Conservation (phyloP, 1,284 basidiomycete genomes). For the Microstroma glucosiphilum region DNA sequence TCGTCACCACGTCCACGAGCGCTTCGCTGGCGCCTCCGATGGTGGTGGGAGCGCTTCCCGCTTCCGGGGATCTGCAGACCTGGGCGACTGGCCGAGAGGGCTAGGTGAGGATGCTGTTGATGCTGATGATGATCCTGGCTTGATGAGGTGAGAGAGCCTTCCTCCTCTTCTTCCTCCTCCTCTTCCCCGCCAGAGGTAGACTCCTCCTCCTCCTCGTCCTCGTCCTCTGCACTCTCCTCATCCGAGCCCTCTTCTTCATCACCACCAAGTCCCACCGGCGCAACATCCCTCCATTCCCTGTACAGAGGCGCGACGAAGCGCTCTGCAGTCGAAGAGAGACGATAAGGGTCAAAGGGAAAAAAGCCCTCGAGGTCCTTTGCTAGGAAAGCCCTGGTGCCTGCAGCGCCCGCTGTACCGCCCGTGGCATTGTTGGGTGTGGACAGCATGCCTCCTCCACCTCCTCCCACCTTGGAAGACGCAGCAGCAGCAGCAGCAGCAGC, state of each 20-base stretch:
- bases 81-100: not conserved
- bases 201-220: conserved; percentile 27
- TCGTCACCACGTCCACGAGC: no score
- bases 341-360: conserved; percentile 98
- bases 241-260: conserved; percentile 21
- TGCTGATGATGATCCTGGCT: not conserved
- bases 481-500: no score
- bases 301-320: conserved; percentile 56
- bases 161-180: conserved; percentile 15
- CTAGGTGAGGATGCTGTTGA: not conserved
- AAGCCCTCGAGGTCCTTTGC: conserved; percentile 69
- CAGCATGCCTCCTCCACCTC: not conserved
- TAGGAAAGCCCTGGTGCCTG: not conserved
- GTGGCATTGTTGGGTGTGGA: not conserved
- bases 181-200: conserved; percentile 7
- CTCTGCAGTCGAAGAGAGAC: conserved; percentile 60
- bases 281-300: conserved; percentile 57
- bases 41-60: not conserved
- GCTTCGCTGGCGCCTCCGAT: not conserved
- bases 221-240: conserved; percentile 20
- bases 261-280: conserved; percentile 24
- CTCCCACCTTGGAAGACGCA: no score
- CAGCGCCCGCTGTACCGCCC: not conserved
- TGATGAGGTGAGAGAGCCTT: not conserved
- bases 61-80: conserved; percentile 2